Evolutionary conservation across 805 yeast species (phyloP), one percentile per base, ranked within the genome.

Genomic region (Schwanniomyces vanrijiae): DNA sequence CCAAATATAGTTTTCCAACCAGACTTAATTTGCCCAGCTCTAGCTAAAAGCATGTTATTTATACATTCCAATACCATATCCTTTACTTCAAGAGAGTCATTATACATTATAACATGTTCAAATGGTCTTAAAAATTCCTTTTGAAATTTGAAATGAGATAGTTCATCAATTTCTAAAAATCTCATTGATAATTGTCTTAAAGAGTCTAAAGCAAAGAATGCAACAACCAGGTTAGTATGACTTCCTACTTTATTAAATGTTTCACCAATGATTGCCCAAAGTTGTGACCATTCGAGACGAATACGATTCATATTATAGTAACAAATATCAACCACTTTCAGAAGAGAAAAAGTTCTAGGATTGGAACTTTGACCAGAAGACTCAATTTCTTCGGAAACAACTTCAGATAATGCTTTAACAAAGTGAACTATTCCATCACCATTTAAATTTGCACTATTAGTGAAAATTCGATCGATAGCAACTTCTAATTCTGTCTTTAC

Each of bases 231-330:
- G 59, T 91, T 92, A 34, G 81, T 68, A 61, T 88, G 87, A 48
- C 95, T 84, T 2, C 96, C 96, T 53, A 90, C 91, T 41, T 76
- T 80, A 54, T 89, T 88, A 70, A 94, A 94, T 37, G 88, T 88
- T 48, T 81, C 88, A 13, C 96, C 96, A 88, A 94, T 88, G 8
- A 88, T 86, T 13, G 87, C 81, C 99, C 99, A 94, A 49, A 94
- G 75, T 45, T 89, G 92, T 5, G 96, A 82, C 97, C 99, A 94
- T 68, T 95, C 97, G 51, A 94, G 84, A 65, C 96, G 82, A 57
- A 94, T 91, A 73, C 99, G 87, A 43, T 83, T 83, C 97, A 94
- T 94, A 64, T 95, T 95, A 73, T 95, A 94, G 66, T 94, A 92
- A 68, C 97, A 92, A 37, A 94, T 96, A 67, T 95, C 99, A 44